Percentiles rank a stretch among this genome's conserved stretches.
phyloP scores from a whole-genome alignment of 2,329 filamentous ascomycete genomes.

The Phialophora chinensis region DNA sequence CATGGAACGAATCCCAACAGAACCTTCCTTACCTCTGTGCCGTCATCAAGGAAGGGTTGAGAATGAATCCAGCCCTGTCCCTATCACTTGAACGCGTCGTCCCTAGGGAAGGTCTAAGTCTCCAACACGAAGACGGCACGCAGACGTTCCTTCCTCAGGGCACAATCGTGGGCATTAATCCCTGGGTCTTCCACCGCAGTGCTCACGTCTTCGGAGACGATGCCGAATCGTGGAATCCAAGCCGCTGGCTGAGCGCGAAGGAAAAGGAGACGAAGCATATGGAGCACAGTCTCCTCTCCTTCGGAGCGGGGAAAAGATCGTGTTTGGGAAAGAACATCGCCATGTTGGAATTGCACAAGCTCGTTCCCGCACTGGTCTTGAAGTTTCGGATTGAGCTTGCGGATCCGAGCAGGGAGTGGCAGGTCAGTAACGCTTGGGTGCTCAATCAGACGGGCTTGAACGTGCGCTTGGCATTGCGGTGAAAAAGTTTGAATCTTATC shows the following conservation, averaged over 20 bases:
- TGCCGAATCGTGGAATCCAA: constrained; percentile 40
- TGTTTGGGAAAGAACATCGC: constrained; percentile 44
- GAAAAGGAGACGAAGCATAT: constrained; percentile 37
- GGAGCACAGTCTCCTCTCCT: constrained; percentile 39
- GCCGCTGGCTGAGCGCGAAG: constrained; percentile 42
- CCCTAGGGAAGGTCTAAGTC: constrained; percentile 40
- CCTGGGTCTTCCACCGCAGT: constrained; percentile 43
- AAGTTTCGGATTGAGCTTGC: constrained; percentile 35
- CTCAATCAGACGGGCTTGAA: constrained; percentile 36
- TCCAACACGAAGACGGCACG: constrained; percentile 41
- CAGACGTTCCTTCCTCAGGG: constrained; percentile 38
- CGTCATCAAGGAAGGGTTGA: constrained; percentile 48
- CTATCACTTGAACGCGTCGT: constrained; percentile 47
- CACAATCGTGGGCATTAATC: constrained; percentile 45
- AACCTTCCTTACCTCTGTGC: constrained; percentile 45
- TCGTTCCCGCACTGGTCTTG: constrained; percentile 36
- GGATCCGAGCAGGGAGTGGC: constrained; percentile 29
- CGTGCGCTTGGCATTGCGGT: constrained; percentile 29
- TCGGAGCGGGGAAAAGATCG: constrained; percentile 39
- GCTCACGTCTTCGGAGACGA: constrained; percentile 38
- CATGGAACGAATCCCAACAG: constrained; percentile 41
- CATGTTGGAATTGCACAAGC: constrained; percentile 40
- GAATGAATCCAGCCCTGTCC: constrained; percentile 47
- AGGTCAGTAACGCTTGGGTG: constrained; percentile 39
- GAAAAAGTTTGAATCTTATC: background rate